These are phyloP conservation scores for Solanum etuberosum DNA, from an alignment of 257 asterid genomes.

Conservation along the genomic window DNA sequence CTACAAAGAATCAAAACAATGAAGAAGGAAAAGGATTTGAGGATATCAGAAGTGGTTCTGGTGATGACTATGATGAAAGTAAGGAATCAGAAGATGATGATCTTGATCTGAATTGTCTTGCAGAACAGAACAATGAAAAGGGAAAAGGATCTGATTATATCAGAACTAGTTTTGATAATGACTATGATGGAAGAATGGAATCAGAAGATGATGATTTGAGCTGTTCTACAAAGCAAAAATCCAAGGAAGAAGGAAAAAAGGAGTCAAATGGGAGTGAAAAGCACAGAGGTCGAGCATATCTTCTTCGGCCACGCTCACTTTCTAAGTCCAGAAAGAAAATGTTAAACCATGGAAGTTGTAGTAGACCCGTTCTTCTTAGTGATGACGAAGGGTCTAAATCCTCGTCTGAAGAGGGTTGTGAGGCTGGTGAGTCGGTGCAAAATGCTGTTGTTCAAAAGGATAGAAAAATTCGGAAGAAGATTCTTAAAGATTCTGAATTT, in stretches of 20 bases:
- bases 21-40: neutral
- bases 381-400: neutral
- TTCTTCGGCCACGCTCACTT: slow-evolving; percentile 5
- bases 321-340: neutral
- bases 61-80: neutral
- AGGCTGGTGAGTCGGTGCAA: neutral
- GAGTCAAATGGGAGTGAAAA: neutral
- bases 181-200: neutral
- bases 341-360: neutral
- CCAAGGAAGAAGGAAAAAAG: neutral
- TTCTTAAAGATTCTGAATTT: neutral
- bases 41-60: neutral
- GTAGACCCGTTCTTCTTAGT: neutral
- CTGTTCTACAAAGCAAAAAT: neutral
- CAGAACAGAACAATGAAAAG: neutral
- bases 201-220: neutral
- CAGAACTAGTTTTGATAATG: neutral
- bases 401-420: neutral
- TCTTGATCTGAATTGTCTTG: neutral
- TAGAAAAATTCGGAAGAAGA: neutral
- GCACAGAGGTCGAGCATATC: neutral
- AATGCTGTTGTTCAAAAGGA: neutral
- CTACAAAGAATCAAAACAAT: neutral
- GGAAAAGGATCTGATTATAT: neutral
- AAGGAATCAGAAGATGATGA: neutral